Conservation (phyloP, 257 asterid genomes). For the Nicotiana otophora region DNA sequence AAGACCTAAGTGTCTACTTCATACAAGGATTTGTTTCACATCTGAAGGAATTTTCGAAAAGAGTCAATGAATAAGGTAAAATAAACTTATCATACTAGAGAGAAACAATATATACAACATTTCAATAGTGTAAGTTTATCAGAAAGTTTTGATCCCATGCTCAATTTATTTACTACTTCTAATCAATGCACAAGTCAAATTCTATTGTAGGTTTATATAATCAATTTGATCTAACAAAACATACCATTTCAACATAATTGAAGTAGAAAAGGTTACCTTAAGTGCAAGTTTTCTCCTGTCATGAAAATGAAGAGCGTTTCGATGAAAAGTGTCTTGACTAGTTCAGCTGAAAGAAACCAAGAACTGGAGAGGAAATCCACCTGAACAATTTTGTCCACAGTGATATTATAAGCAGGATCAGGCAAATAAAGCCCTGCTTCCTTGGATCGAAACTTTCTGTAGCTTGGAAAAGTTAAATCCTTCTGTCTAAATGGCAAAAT, state of each 20-base stretch:
- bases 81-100: not conserved
- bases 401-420: constrained; percentile 91
- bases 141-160: not conserved
- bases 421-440: constrained; percentile 96
- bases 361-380: constrained; percentile 96
- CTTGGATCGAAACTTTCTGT: constrained; percentile 75
- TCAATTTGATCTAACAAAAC: not conserved
- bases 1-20: not conserved
- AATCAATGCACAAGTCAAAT: not conserved
- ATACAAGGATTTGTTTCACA: not conserved
- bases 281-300: constrained; percentile 93
- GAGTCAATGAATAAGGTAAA: not conserved
- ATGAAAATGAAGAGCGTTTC: constrained; percentile 84
- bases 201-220: not conserved
- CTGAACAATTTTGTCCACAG: constrained; percentile 60
- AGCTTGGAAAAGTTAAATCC: constrained; percentile 81
- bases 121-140: not conserved
- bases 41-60: too few species aligned
- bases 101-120: not conserved
- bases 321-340: constrained; percentile 69
- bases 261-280: constrained; percentile 46
- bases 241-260: not conserved
- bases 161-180: too few species aligned
- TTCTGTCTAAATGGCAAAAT: constrained; percentile 80
- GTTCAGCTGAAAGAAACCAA: constrained; percentile 90